These are phyloP conservation scores for Fistulina hepatica DNA, from an alignment of 1,284 basidiomycete species.

Conservation along the genomic window DNA sequence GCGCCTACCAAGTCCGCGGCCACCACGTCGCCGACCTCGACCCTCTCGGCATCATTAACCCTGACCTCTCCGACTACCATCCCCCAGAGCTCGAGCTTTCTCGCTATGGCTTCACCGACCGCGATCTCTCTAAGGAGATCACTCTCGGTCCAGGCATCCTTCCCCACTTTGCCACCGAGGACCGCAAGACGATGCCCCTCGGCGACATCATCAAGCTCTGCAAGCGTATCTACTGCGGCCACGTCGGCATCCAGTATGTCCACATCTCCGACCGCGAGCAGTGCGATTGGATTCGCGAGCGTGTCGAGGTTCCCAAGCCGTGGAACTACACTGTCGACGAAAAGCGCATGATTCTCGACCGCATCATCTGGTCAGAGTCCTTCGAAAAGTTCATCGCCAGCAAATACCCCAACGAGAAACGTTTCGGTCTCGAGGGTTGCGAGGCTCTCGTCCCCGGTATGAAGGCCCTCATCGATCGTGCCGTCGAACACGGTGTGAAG, in stretches of 20 bases:
- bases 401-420: constrained; percentile 99
- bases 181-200: constrained; percentile 78
- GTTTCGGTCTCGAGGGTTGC: constrained; percentile 98
- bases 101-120: constrained; percentile 91
- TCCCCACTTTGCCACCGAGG: constrained; percentile 86
- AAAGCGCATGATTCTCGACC: constrained; percentile 98
- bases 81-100: constrained; percentile 88
- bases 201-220: constrained; percentile 89
- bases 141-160: constrained; percentile 92
- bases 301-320: constrained; percentile 93
- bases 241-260: constrained; percentile 94
- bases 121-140: constrained; percentile 91
- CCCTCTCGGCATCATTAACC: constrained; percentile 85
- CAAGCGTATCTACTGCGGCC: constrained; percentile 92
- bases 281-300: constrained; percentile 98
- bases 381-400: constrained; percentile 98
- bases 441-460: constrained; percentile 97
- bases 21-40: constrained; percentile 95
- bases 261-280: constrained; percentile 98
- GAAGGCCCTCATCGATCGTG: constrained; percentile 98
- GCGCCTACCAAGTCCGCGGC: constrained; percentile 97
- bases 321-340: constrained; percentile 98
- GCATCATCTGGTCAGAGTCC: constrained; percentile 98
- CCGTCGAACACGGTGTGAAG: constrained; percentile 93
- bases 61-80: constrained; percentile 67